Conservation (phyloP, 2,329 filamentous ascomycete genomes). For the Coniochaeta sp. region DNA sequence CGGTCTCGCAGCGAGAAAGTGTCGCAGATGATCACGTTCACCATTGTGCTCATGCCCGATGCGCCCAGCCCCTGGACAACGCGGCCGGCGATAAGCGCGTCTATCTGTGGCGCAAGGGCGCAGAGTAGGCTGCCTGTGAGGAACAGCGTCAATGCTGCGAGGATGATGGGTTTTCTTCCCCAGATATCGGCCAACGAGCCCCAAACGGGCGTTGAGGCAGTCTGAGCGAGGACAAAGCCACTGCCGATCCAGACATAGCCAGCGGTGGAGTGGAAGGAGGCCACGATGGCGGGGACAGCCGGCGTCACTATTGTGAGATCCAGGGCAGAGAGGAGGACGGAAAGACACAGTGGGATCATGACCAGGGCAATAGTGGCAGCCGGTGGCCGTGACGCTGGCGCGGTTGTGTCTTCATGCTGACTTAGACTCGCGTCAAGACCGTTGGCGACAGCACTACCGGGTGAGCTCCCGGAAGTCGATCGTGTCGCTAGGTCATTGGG, state of each 20-base stretch:
- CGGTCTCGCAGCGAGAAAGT: slow-evolving; percentile 44
- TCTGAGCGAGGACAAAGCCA: slow-evolving; percentile 65
- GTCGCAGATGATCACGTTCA: slow-evolving; percentile 53
- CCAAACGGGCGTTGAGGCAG: slow-evolving; percentile 63
- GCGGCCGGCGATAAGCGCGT: slow-evolving; percentile 46
- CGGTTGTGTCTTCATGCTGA: not conserved
- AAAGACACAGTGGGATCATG: slow-evolving; percentile 12
- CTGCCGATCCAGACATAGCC: slow-evolving; percentile 76
- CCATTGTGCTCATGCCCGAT: slow-evolving; percentile 51
- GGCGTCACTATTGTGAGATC: slow-evolving; percentile 60
- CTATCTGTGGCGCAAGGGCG: slow-evolving; percentile 41
- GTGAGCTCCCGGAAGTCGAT: too few relatives aligned
- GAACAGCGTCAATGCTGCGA: slow-evolving; percentile 44
- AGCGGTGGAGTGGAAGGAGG: slow-evolving; percentile 55
- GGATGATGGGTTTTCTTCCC: slow-evolving; percentile 48
- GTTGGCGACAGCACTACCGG: not conserved
- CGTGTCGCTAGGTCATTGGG: too few relatives aligned
- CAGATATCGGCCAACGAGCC: slow-evolving; percentile 55
- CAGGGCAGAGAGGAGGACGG: slow-evolving; percentile 46
- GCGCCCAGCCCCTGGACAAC: slow-evolving; percentile 51
- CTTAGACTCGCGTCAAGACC: not conserved
- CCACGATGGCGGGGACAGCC: slow-evolving; percentile 58
- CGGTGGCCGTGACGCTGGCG: not conserved
- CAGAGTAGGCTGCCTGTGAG: slow-evolving; percentile 48
- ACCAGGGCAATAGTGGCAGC: slow-evolving; percentile 1